Evolutionary conservation across 192 early-diverging fungal species (phyloP), one percentile per base, ranked within the genome.

Genomic region (Rhizoclosmatium globosum): DNA sequence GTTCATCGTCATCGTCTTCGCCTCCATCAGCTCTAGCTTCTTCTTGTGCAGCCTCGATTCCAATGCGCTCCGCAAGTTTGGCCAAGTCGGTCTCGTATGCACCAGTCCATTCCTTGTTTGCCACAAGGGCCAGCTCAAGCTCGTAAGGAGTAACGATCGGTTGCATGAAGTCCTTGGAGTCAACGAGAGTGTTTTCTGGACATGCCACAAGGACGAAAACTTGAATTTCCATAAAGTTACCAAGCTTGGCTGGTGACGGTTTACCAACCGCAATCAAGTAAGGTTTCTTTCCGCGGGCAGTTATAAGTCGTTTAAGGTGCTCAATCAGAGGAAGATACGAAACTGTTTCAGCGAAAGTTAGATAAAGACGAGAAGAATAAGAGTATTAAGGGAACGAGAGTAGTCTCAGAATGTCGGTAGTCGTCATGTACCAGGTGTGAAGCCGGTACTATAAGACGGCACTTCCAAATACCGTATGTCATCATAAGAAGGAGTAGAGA

Each of bases 61-160:
- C 60, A 39, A 89, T 58, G 50, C 79, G 68, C 3, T 78, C 61
- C 23, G 68, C 75, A 47, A 89, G 64, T 1, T 76, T 53, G 6
- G 53, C 11, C 45, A 90, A 65, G 56, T 89, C 82, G 3, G 84
- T 80, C 45, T 83, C 73, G 68, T 89, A 89, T n/a, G 19, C 67
- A 0, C 73, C 77, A 3, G 81, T 82, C 88, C 88, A 89, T 19
- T 81, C 76, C 21, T 44, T 47, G 4, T 46, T 45, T 23, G 39
- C 38, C 45, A 81, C 80, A 21, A 99, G 84, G 0, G 97, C 95
- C 61, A 97, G 82, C 64, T 93, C 90, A 60, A 99, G 83, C 82
- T 99, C 97, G 75, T 88, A 98, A 1, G 97, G 96, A 7, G 97
- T 98, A 0, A 99, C 94, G 39, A 99, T 92, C 3, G 97, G 97